Evolutionary conservation across 1,284 basidiomycete genomes (phyloP).

Genomic region (Boletus albobrunnescens): DNA sequence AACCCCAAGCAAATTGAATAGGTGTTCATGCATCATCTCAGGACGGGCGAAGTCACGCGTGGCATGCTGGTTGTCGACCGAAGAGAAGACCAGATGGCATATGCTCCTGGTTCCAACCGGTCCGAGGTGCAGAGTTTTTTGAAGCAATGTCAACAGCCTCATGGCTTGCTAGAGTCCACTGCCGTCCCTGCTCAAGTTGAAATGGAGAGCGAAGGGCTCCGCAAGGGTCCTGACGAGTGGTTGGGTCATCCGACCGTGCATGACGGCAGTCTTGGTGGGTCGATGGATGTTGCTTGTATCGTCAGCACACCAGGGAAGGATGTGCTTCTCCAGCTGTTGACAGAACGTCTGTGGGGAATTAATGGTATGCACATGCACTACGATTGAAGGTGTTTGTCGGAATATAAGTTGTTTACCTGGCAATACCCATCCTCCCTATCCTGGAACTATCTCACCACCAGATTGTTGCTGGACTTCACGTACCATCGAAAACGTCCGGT

Average conservation of each 20-base stretch:
- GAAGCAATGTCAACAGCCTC: slow-evolving; percentile 35
- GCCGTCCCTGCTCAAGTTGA: slow-evolving; percentile 53
- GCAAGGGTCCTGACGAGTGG: slow-evolving; percentile 23
- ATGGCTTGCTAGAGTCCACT: slow-evolving; percentile 45
- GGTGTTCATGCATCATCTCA: slow-evolving; percentile 18
- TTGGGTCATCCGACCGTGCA: slow-evolving; percentile 16
- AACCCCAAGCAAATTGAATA: neutral
- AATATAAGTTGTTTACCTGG: neutral
- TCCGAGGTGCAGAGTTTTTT: slow-evolving; percentile 55
- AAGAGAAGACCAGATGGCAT: slow-evolving; percentile 54
- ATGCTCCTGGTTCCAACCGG: slow-evolving; percentile 60
- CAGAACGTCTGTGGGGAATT: slow-evolving; percentile 55
- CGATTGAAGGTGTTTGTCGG: neutral
- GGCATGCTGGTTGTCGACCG: slow-evolving; percentile 76
- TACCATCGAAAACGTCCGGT: neutral
- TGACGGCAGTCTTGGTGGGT: slow-evolving; percentile 19
- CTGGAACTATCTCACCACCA: neutral
- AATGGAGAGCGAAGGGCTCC: slow-evolving; percentile 36
- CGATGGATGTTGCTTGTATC: slow-evolving; percentile 50
- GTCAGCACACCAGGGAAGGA: slow-evolving; percentile 55
- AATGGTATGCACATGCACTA: neutral
- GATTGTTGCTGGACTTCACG: neutral
- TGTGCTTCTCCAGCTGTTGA: slow-evolving; percentile 45
- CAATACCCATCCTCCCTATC: neutral
- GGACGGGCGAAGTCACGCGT: slow-evolving; percentile 54